Evolutionary conservation across 148 eudicot species (phyloP).

Genomic region (Vaccinium myrtillus): DNA sequence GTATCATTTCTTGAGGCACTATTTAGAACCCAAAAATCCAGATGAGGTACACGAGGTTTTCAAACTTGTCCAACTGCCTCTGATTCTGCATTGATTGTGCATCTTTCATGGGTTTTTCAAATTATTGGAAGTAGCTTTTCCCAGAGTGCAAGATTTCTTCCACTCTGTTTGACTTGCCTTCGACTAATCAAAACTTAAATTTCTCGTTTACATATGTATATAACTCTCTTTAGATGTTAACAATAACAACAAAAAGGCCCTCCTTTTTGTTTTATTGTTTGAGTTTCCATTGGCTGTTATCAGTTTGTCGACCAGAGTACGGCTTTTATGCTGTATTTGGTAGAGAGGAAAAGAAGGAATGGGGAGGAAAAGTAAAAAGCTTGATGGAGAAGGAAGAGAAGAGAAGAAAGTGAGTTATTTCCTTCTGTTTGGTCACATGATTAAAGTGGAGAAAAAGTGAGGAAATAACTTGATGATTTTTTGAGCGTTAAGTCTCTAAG

Average conservation of each 20-base stretch:
- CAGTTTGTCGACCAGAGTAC: not conserved
- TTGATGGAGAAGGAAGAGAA: not conserved
- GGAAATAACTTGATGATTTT: not conserved
- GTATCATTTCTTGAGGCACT: slow-evolving; percentile 90
- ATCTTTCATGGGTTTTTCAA: not conserved
- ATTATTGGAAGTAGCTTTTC: not conserved
- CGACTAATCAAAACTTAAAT: not conserved
- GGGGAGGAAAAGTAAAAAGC: not conserved
- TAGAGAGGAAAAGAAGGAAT: not conserved
- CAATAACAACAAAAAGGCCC: not conserved
- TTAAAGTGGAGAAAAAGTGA: not conserved
- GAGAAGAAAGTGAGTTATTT: not conserved
- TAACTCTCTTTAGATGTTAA: not conserved
- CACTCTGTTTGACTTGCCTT: not conserved
- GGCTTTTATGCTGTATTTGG: not conserved
- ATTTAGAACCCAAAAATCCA: slow-evolving; percentile 67
- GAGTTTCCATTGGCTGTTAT: not conserved
- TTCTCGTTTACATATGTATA: not conserved
- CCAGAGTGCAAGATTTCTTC: not conserved
- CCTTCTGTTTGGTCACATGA: slow-evolving; percentile 3
- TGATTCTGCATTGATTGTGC: slow-evolving; percentile 1
- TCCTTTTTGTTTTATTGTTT: not conserved
- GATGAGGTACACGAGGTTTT: slow-evolving; percentile 48
- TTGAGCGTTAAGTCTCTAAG: not conserved
- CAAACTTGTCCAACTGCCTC: slow-evolving; percentile 2